These are phyloP conservation scores for Scleroderma bovista DNA, from an alignment of 768 basidiomycete genomes.

Conservation along the genomic window DNA sequence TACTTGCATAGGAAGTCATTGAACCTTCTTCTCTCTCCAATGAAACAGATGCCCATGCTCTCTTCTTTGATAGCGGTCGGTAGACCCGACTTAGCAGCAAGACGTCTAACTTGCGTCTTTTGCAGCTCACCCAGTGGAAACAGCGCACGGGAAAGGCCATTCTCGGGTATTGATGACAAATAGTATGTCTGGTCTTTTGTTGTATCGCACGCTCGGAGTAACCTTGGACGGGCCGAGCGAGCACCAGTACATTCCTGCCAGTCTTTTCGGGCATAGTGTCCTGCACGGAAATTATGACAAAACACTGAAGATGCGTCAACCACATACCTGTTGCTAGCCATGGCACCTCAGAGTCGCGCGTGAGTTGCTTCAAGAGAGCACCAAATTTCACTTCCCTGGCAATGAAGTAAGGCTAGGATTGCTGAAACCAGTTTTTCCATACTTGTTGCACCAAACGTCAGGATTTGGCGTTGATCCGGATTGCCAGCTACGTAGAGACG, in stretches of 20 bases:
- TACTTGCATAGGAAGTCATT: slow-evolving; percentile 64
- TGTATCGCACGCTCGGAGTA: slow-evolving; percentile 50
- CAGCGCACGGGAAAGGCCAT: slow-evolving; percentile 57
- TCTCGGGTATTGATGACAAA: slow-evolving; percentile 70
- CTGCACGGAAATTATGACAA: slow-evolving; percentile 29
- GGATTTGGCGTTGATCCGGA: slow-evolving; percentile 84
- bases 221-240: slow-evolving; percentile 38
- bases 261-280: slow-evolving; percentile 80
- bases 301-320: neutral
- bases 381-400: slow-evolving; percentile 88
- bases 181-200: slow-evolving; percentile 93
- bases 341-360: slow-evolving; percentile 30
- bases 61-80: slow-evolving; percentile 75
- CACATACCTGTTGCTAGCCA: slow-evolving; percentile 79
- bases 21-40: slow-evolving; percentile 76
- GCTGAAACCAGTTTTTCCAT: neutral
- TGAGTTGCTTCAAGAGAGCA: slow-evolving; percentile 65
- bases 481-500: slow-evolving; percentile 74
- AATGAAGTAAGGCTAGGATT: neutral
- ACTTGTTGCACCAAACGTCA: slow-evolving; percentile 91
- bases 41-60: slow-evolving; percentile 94
- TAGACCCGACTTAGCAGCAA: slow-evolving; percentile 58
- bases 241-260: slow-evolving; percentile 32
- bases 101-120: slow-evolving; percentile 67
- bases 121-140: slow-evolving; percentile 69